Percentiles rank a stretch among this genome's conserved stretches.
Conservation (phyloP, 768 basidiomycete species). For the Dictyophora rubrovolvata region DNA sequence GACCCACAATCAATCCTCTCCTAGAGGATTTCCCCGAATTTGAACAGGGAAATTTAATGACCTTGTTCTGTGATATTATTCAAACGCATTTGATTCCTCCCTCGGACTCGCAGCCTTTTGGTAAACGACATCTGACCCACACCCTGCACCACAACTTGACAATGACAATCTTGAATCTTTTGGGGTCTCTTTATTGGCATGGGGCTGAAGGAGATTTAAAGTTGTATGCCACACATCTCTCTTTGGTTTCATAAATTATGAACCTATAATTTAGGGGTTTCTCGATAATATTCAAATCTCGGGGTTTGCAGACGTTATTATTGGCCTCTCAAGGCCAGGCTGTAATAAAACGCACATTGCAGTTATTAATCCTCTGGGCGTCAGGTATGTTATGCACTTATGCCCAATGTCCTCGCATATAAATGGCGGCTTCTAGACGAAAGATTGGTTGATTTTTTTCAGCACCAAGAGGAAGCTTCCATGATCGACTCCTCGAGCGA, state of each 20-base stretch:
- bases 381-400: slow-evolving; percentile 29
- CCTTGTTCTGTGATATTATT: slow-evolving; percentile 33
- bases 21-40: neutral
- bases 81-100: slow-evolving; percentile 26
- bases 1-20: slow-evolving; percentile 17
- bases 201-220: slow-evolving; percentile 32
- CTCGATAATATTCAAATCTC: slow-evolving; percentile 27
- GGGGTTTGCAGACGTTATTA: slow-evolving; percentile 39
- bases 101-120: slow-evolving; percentile 12
- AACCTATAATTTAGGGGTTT: slow-evolving; percentile 25
- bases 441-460: slow-evolving; percentile 31
- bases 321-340: slow-evolving; percentile 39
- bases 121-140: neutral
- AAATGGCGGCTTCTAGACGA: slow-evolving; percentile 25
- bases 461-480: slow-evolving; percentile 19
- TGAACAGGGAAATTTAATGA: neutral
- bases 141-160: slow-evolving; percentile 22
- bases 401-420: neutral
- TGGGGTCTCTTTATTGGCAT: slow-evolving; percentile 46
- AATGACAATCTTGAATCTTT: slow-evolving; percentile 32
- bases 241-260: neutral
- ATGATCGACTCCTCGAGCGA: neutral
- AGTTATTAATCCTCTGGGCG: slow-evolving; percentile 44
- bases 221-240: slow-evolving; percentile 17
- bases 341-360: slow-evolving; percentile 37